Evolutionary conservation across 345 rosid genomes (phyloP), one percentile per base, ranked within the genome.

Genomic region (Syzygium aqueum): DNA sequence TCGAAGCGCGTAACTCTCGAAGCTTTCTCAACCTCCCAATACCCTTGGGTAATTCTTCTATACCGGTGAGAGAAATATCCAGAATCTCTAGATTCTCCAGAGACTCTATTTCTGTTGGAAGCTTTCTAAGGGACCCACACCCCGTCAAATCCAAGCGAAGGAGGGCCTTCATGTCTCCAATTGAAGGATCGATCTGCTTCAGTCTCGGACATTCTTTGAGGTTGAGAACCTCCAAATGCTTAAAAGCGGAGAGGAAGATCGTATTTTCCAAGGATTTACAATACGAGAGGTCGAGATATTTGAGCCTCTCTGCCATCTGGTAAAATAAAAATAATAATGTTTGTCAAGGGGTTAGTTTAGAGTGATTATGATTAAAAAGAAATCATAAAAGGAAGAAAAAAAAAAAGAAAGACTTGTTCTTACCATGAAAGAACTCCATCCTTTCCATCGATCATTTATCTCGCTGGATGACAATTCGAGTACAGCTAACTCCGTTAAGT

Each of bases 41-140:
- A 14, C 77, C 4, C 0, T 14, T 13, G 8, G 37, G 73, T 6
- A 63, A 63, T 28, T 63, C 37, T 28, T 14, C 1, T n/a, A 63
- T 14, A 28, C 19, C 37, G 11, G 3, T 14, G 0, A 0, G 0
- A 63, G 77, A n/a, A 63, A 63, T 63, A 6, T n/a, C 1, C 2
- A 63, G 77, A 28, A 63, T 28, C 28, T 63, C 37, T 28, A 63
- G 37, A 63, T 63, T 63, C 77, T 14, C 21, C 9, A 63, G 14
- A 28, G 37, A 63, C 37, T 19, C 77, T 28, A 57, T 23, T 10
- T 57, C n/a, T 21, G 4, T 11, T 57, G 63, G 63, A 57, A 57
- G 63, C 61, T 56, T 27, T 27, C 1, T 7, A 9, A 53, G 57
- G 23, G 1, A 2, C 3, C 1, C 0, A 53, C 57, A 53, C 10